Conservation (phyloP, 495 filamentous ascomycete genomes). For the Penicillium coprophilum region DNA sequence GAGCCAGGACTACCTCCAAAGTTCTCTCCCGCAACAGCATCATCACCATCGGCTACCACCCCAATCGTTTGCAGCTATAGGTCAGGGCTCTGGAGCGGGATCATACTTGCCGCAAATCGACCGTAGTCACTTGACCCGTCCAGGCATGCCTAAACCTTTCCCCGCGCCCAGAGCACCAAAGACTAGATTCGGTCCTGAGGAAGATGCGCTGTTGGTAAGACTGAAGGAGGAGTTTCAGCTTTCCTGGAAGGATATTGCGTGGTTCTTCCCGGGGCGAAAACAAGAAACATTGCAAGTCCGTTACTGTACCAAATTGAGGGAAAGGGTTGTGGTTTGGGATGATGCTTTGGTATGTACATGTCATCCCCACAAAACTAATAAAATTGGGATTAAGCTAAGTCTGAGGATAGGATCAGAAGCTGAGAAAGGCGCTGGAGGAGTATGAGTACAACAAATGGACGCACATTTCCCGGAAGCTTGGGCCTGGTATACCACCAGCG, state of each 20-base stretch:
- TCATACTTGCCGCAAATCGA: conserved; percentile 17
- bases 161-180: conserved; percentile 50
- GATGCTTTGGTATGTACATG: conserved; percentile 68
- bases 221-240: conserved; percentile 90
- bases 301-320: conserved; percentile 91
- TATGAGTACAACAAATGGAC: conserved; percentile 92
- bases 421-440: conserved; percentile 76
- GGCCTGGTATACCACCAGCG: conserved; percentile 76
- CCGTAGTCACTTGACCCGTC: conserved; percentile 74
- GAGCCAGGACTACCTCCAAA: conserved; percentile 31
- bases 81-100: conserved; percentile 26
- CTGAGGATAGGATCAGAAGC: conserved; percentile 64
- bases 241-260: conserved; percentile 94
- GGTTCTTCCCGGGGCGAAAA: conserved; percentile 87
- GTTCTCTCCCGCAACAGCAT: conserved; percentile 51
- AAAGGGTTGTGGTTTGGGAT: conserved; percentile 88
- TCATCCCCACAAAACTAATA: background rate
- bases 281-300: conserved; percentile 88
- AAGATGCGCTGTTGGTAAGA: conserved; percentile 75
- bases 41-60: conserved; percentile 74
- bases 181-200: conserved; percentile 4
- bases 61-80: conserved; percentile 49
- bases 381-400: conserved; percentile 13
- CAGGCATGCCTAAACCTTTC: conserved; percentile 78
- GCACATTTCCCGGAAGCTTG: conserved; percentile 82